A percentile compares a stretch with the other conserved stretches of the same genome.
Evolutionary conservation across 305 asterid species (phyloP).

Genomic region (Euphrasia arctica): DNA sequence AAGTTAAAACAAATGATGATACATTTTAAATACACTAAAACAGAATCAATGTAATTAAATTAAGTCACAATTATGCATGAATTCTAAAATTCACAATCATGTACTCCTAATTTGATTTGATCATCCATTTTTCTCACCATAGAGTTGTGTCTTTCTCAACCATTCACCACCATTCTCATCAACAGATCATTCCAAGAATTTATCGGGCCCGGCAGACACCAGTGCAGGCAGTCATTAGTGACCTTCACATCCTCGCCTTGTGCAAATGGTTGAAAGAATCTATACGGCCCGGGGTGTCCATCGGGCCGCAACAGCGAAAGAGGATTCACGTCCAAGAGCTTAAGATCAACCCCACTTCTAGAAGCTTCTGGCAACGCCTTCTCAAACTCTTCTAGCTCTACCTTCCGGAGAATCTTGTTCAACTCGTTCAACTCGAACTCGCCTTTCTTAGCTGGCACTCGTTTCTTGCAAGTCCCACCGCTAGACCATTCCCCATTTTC

Average conservation of each 20-base stretch:
- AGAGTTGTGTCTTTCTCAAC: conserved; percentile 21
- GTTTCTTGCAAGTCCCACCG: conserved; percentile 67
- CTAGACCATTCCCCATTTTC: conserved; percentile 70
- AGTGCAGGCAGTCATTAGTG: conserved; percentile 73
- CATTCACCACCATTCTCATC: conserved; percentile 58
- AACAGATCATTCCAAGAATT: conserved; percentile 82
- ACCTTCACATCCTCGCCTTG: conserved; percentile 41
- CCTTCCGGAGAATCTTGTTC: conserved; percentile 34
- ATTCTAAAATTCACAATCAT: neutral
- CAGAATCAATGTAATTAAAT: no score
- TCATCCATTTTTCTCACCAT: neutral
- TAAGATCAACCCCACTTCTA: conserved; percentile 52
- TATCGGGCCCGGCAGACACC: conserved; percentile 93
- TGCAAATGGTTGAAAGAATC: conserved; percentile 47
- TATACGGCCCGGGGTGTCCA: conserved; percentile 80
- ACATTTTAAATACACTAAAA: no score
- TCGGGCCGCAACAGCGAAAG: conserved; percentile 79
- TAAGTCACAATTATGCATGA: neutral
- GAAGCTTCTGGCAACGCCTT: conserved; percentile 39
- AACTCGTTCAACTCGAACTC: conserved; percentile 41
- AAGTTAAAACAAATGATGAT: no score
- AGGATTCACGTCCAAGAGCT: conserved; percentile 51
- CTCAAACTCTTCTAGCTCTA: conserved; percentile 54
- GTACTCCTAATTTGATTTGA: neutral
- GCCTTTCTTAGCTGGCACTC: conserved; percentile 58